Conservation (phyloP, 164 flowering plant genomes). For the Sextonia rubra region DNA sequence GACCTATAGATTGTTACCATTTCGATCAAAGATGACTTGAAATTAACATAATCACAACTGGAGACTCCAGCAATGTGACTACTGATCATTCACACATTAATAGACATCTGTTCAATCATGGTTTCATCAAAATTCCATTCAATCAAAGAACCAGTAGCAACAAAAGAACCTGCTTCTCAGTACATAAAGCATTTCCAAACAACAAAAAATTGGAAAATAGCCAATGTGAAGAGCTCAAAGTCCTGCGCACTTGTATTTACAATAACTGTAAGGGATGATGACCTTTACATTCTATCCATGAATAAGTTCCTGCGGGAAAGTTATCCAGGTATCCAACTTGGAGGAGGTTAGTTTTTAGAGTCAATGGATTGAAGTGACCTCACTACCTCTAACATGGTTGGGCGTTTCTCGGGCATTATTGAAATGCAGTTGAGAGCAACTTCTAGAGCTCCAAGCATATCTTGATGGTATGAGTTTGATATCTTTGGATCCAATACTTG, state of each 20-base stretch:
- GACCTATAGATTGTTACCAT: too few species aligned
- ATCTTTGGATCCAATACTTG: conserved; percentile 65
- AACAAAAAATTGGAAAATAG: not conserved
- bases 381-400: conserved; percentile 59
- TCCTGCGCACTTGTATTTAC: conserved; percentile 5
- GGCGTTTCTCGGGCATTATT: conserved; percentile 69
- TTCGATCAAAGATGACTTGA: too few species aligned
- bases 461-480: conserved; percentile 29
- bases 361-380: conserved; percentile 51
- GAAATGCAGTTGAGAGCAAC: conserved; percentile 74
- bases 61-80: too few species aligned
- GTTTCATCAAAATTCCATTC: not conserved
- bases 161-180: not conserved
- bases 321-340: conserved; percentile 5
- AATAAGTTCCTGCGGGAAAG: conserved; percentile 15
- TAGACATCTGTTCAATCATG: not conserved
- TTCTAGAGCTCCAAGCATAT: conserved; percentile 60
- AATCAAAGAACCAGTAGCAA: not conserved
- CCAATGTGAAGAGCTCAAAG: not conserved
- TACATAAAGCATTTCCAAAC: not conserved
- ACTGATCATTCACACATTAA: not conserved
- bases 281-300: conserved; percentile 11
- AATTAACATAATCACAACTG: too few species aligned
- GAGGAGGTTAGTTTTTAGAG: conserved; percentile 8
- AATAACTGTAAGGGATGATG: not conserved